phyloP scores from a whole-genome alignment of 164 flowering plant genomes.

The Tetrastigma voinierianum region DNA sequence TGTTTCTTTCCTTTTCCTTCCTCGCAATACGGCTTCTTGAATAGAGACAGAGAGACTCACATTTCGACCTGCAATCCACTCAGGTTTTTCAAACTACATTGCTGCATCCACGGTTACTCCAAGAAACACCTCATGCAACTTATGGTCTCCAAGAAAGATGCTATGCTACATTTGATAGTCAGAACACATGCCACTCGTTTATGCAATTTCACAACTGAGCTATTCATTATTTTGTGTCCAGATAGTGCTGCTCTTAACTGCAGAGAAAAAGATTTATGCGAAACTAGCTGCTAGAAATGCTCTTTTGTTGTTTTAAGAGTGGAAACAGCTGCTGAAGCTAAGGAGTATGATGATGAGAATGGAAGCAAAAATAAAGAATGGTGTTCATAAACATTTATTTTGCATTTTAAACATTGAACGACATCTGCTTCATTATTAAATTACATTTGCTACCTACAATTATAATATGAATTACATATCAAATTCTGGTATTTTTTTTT shows the following conservation, averaged over 20 bases:
- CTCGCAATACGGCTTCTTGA: neutral
- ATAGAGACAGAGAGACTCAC: neutral
- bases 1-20: neutral
- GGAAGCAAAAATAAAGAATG: constrained; percentile 72
- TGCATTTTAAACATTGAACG: constrained; percentile 92
- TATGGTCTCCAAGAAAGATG: constrained; percentile 95
- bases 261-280: constrained; percentile 99
- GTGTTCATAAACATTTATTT: constrained; percentile 69
- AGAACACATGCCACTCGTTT: constrained; percentile 80
- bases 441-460: no score
- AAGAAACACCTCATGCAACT: constrained; percentile 99
- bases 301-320: constrained; percentile 77
- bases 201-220: constrained; percentile 95
- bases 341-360: constrained; percentile 46
- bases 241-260: constrained; percentile 82
- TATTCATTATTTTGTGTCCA: constrained; percentile 87
- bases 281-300: constrained; percentile 98
- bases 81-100: constrained; percentile 92
- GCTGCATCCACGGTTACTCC: constrained; percentile 97
- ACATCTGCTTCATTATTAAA: constrained; percentile 93
- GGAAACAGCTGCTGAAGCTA: constrained; percentile 56
- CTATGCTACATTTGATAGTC: no score
- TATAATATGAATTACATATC: no score
- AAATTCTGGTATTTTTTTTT: no score
- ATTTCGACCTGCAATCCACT: constrained; percentile 3